Evolutionary conservation across 1,284 basidiomycete species (phyloP), one percentile per base, ranked within the genome.

Genomic region (Pulveroboletus ridleyi): DNA sequence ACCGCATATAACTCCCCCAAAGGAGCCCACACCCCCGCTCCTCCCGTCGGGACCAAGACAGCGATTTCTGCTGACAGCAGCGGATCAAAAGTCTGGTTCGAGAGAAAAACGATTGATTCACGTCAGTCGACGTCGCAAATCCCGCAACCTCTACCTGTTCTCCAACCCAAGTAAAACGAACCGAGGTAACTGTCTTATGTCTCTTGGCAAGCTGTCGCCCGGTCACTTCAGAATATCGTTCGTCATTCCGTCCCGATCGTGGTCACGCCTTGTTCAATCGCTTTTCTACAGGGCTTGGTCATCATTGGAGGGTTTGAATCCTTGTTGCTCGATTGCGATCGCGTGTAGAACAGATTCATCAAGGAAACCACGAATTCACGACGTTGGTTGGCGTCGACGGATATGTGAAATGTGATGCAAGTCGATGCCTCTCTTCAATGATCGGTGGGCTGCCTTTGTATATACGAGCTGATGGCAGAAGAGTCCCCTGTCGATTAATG

Each of bases 291-390:
- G 86, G 97, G 99, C 76, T 85, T 98, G n/a, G 94, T 99, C 22
- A 98, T 98, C 76, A 95, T 98, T 70, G 96, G 98, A 78, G 97
- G 99, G 0, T 99, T 99, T 73, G 97, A 99, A 76, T 90, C 97
- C 2, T 83, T 99, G 64, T 83, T 99, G 65, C 87, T 99, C 23
- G 96, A 99, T 74, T 99, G 99, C 75, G 96, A 99, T 75, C 90
- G 96, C 47, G 94, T 97, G 1, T 96, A 3, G 98, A 98, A 35
- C 96, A 99, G 80, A 99, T 99, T 66, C 98, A 99, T 84, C 99
- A 96, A 80, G 97, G 90, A 50, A 99, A 99, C 76, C 89, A 95
- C 66, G 96, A 98, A 79, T 97, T 97, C 78, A 90, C 94, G 6
- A 93, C 95, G 71, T 81, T 97, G 4, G 90, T 96, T 22, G 93